Conservation (phyloP, 805 yeast species). For the Myxozyma neotropica region DNA sequence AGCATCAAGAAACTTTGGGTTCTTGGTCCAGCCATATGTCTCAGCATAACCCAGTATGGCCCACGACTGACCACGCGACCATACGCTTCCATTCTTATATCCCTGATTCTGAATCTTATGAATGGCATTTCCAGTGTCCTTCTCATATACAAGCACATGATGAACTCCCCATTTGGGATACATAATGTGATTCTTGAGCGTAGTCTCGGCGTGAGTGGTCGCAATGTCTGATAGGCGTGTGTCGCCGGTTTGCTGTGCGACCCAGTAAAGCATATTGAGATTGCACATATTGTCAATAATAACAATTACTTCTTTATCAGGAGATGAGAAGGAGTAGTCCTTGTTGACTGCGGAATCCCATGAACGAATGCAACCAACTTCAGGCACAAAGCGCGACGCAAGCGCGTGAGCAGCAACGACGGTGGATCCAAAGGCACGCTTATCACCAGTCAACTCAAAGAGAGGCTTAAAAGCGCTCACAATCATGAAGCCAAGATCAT, state of each 20-base stretch:
- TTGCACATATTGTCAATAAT: slow-evolving; percentile 36
- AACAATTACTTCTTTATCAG: slow-evolving; percentile 38
- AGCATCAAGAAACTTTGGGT: slow-evolving; percentile 38
- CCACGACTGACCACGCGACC: slow-evolving; percentile 46
- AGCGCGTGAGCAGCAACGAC: slow-evolving; percentile 41
- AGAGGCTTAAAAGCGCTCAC: slow-evolving; percentile 40
- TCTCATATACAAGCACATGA: slow-evolving; percentile 40
- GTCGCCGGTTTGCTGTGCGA: slow-evolving; percentile 40
- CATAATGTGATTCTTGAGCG: slow-evolving; percentile 39
- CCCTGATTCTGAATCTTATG: slow-evolving; percentile 42
- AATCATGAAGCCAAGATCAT: slow-evolving; percentile 42
- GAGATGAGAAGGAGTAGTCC: slow-evolving; percentile 32
- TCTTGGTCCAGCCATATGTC: slow-evolving; percentile 39
- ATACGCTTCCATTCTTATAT: slow-evolving; percentile 38
- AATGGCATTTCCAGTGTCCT: slow-evolving; percentile 35
- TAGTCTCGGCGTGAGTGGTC: slow-evolving; percentile 42
- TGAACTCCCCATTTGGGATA: slow-evolving; percentile 37
- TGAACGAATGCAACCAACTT: slow-evolving; percentile 38
- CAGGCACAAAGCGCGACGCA: slow-evolving; percentile 37
- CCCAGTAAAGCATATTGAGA: slow-evolving; percentile 40
- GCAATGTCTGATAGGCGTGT: slow-evolving; percentile 38
- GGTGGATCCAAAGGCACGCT: slow-evolving; percentile 34
- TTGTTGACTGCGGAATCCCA: slow-evolving; percentile 40
- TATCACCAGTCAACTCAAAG: slow-evolving; percentile 33
- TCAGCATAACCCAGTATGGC: slow-evolving; percentile 41